Evolutionary conservation across 306 rosid genomes (phyloP), one percentile per base, ranked within the genome.

Genomic region (Chamaecrista fasciculata): DNA sequence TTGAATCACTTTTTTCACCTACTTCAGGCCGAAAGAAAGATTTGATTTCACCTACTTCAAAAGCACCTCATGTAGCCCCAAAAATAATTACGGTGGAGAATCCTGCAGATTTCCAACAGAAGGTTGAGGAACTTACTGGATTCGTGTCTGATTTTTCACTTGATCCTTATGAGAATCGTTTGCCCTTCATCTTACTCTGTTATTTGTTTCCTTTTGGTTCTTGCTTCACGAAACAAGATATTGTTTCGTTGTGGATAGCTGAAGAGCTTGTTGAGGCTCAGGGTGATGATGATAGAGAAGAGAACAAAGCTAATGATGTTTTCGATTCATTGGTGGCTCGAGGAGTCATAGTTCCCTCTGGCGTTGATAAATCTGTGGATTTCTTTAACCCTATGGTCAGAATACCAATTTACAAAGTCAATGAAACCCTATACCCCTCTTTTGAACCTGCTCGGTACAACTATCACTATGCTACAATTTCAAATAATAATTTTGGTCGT

Each of bases 221-320:
- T 23, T 67, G 55, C 24, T 74, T 66, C 16, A n/a, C 67, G 21
- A 55, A 11, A 31, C 60, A 65, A 29, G 66, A 65, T 20, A 19
- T 74, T 48, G 29, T 74, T 31, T 37, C 40, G 0, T 47, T 74
- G 8, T 74, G 78, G 78, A 37, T 56, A 5, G 78, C 78, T 23
- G 72, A 66, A 23, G 78, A 67, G 14, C 43, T 52, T 25, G 40
- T 53, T 4, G n/a, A n/a, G n/a, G n/a, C n/a, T n/a, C n/a, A n/a
- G n/a, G n/a, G n/a, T n/a, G n/a, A n/a, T n/a, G n/a, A n/a, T n/a
- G 18, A 25, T 33, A 57, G 8, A 1, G 0, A 18, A 46, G 6
- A 1, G 48, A 43, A 12, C 48, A 4, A 1, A 11, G 76, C 50
- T 15, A 7, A 25, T 16, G 59, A 1, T 8, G 12, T 20, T 14